These are phyloP conservation scores for Capronia americana DNA, from an alignment of 2,329 filamentous ascomycete species.

Conservation along the genomic window DNA sequence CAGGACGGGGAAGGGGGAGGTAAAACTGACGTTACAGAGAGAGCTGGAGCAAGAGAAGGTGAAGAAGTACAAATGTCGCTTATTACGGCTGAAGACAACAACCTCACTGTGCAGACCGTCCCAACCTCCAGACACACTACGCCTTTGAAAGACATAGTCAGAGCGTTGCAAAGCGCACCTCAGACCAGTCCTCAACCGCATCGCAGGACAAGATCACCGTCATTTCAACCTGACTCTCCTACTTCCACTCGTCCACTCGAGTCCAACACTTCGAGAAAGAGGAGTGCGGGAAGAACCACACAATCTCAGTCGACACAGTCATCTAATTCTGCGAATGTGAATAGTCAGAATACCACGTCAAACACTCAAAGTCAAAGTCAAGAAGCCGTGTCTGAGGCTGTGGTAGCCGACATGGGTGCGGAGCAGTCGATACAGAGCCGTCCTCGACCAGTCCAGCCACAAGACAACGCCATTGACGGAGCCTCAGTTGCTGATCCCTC, in stretches of 20 bases:
- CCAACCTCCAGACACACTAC: neutral
- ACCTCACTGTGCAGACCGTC: neutral
- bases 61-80: neutral
- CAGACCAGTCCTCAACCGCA: neutral
- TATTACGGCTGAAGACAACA: neutral
- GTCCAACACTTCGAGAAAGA: constrained; percentile 33
- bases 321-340: constrained; percentile 9
- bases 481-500: constrained; percentile 8
- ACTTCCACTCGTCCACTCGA: constrained; percentile 26
- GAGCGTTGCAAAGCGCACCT: neutral
- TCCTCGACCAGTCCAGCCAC: neutral
- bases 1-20: neutral
- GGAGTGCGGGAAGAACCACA: constrained; percentile 24
- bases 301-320: constrained; percentile 35
- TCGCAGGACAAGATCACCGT: constrained; percentile 33
- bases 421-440: constrained; percentile 13
- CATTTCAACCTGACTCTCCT: constrained; percentile 37
- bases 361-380: constrained; percentile 15
- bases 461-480: neutral
- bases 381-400: constrained; percentile 4
- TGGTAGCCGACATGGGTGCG: constrained; percentile 14
- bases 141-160: neutral
- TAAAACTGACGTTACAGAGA: neutral
- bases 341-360: constrained; percentile 10
- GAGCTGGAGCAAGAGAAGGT: neutral